Conservation (phyloP, 2,329 filamentous ascomycete species). For the Colletotrichum sp. region DNA sequence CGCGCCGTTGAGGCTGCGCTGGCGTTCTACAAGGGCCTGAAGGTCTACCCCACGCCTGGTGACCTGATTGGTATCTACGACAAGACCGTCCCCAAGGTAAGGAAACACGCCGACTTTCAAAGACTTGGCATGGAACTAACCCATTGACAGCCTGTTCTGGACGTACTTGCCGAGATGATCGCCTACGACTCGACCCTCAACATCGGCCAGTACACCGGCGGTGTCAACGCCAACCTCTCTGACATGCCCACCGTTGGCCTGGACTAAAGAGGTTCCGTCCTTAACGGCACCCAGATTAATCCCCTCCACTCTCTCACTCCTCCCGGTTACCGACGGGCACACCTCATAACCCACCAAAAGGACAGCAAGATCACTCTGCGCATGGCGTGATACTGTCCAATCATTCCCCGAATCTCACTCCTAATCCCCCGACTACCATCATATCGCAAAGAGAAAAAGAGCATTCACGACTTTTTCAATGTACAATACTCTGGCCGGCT, state of each 20-base stretch:
- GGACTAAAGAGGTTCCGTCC: constrained; percentile 46
- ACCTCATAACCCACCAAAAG: not conserved
- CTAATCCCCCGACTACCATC: constrained; percentile 10
- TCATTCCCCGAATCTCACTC: not conserved
- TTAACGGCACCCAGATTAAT: not conserved
- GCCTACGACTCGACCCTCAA: constrained; percentile 81
- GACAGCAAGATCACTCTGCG: not conserved
- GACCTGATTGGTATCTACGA: constrained; percentile 98
- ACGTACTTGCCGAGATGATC: constrained; percentile 98
- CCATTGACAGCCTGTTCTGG: constrained; percentile 78
- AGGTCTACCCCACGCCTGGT: constrained; percentile 93
- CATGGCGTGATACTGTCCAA: not conserved
- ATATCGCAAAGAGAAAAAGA: constrained; percentile 13
- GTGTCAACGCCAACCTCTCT: constrained; percentile 41
- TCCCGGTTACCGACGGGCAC: not conserved
- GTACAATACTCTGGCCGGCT: constrained; percentile 45
- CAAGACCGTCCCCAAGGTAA: constrained; percentile 94
- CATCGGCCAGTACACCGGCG: constrained; percentile 49
- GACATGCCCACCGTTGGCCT: constrained; percentile 59
- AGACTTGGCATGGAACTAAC: constrained; percentile 22
- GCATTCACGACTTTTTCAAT: constrained; percentile 29
- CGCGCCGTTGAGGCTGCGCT: constrained; percentile 79
- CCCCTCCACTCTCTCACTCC: not conserved
- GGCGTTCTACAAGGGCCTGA: constrained; percentile 97
- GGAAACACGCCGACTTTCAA: not conserved